Evolutionary conservation across 768 basidiomycete genomes (phyloP).

Genomic region (Daedaleopsis sinensis): DNA sequence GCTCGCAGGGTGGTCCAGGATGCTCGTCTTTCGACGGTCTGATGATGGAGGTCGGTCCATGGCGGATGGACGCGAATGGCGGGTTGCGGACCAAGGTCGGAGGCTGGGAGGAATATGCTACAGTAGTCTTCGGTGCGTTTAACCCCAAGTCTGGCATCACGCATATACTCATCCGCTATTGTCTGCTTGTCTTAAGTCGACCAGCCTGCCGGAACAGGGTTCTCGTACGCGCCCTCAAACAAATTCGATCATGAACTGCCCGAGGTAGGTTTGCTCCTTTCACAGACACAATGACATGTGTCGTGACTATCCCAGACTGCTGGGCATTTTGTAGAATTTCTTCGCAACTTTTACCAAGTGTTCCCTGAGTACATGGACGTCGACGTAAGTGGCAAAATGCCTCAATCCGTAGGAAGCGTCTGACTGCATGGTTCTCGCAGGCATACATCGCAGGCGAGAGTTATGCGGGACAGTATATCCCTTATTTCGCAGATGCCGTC

Average conservation of each 20-base stretch:
- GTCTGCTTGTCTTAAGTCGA: conserved; percentile 63
- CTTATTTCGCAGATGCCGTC: conserved; percentile 88
- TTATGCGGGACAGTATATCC: conserved; percentile 97
- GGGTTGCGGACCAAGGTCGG: conserved; percentile 76
- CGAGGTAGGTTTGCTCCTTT: conserved; percentile 46
- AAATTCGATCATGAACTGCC: conserved; percentile 79
- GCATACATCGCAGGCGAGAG: conserved; percentile 97
- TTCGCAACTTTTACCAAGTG: conserved; percentile 84
- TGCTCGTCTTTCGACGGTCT: conserved; percentile 97
- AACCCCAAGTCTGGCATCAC: background rate
- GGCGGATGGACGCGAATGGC: conserved; percentile 74
- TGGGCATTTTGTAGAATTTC: conserved; percentile 78
- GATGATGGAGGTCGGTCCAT: conserved; percentile 98
- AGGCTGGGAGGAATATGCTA: conserved; percentile 97
- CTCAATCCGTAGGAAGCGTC: background rate
- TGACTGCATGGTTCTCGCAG: conserved; percentile 43
- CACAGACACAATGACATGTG: background rate
- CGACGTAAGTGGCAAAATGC: conserved; percentile 70
- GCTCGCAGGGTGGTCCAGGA: conserved; percentile 89
- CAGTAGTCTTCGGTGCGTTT: conserved; percentile 86
- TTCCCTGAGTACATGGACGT: conserved; percentile 86
- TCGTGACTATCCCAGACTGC: conserved; percentile 55
- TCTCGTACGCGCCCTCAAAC: conserved; percentile 87
- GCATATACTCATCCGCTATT: background rate
- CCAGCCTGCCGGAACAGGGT: conserved; percentile 96